A percentile compares a stretch with the other conserved stretches of the same genome.
These are phyloP conservation scores for Musa beccarii DNA, from an alignment of 176 grass and related monocot species.

Conservation along the genomic window DNA sequence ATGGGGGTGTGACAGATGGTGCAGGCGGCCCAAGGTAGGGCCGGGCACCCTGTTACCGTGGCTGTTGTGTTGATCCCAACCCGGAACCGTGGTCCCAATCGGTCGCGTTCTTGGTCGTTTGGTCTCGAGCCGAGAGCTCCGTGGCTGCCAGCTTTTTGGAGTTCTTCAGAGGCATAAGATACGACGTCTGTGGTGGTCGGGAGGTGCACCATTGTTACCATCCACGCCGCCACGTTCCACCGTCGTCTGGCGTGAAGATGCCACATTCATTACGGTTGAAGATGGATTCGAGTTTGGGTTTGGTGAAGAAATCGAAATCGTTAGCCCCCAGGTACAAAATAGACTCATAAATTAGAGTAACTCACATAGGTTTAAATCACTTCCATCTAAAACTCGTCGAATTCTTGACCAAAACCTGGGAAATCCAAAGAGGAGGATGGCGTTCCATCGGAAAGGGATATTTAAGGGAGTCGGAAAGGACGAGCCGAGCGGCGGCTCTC, in stretches of 20 bases:
- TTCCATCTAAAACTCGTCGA: background rate
- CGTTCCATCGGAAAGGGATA: conserved; percentile 2
- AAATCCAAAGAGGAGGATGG: conserved; percentile 25
- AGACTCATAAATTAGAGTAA: too few relatives aligned
- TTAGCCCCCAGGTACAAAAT: background rate
- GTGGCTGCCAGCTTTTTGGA: background rate
- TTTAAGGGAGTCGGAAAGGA: conserved; percentile 43
- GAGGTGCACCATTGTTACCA: background rate
- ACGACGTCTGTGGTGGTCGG: background rate
- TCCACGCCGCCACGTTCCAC: conserved; percentile 22
- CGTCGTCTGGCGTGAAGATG: conserved; percentile 17
- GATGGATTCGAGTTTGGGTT: background rate
- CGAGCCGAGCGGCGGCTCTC: conserved; percentile 38
- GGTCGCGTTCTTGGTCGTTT: background rate
- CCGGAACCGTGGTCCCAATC: conserved; percentile 10
- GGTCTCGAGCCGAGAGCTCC: background rate
- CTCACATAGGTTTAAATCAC: background rate
- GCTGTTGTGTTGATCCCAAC: background rate
- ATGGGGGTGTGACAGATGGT: conserved; percentile 35
- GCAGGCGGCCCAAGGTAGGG: conserved; percentile 37
- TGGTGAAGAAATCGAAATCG: background rate
- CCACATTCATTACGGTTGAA: background rate
- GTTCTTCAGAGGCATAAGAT: background rate
- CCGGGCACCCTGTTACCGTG: conserved; percentile 23
- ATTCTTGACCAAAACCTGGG: background rate